Conservation (phyloP, 2,329 filamentous ascomycete genomes). For the Fusarium pseudocircinatum region DNA sequence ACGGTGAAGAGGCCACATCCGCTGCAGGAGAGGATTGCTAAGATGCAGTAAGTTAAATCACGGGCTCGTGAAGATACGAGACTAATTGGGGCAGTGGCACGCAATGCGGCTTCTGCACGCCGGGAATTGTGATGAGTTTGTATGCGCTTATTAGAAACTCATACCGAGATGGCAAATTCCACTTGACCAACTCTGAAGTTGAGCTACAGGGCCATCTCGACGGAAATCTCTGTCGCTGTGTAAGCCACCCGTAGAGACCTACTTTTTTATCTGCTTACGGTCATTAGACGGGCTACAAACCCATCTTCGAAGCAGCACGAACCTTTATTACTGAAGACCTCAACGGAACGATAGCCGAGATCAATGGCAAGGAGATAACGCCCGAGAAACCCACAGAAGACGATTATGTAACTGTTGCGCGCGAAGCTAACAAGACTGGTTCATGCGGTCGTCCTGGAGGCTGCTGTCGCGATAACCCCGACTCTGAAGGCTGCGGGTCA, state of each 20-base stretch:
- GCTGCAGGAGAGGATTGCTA: neutral
- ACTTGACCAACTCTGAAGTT: neutral
- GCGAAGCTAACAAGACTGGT: neutral
- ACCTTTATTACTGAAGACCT: slow-evolving; percentile 1
- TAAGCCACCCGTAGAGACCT: accelerated
- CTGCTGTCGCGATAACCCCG: neutral
- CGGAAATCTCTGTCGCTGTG: neutral
- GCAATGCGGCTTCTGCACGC: neutral
- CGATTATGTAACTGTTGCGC: neutral
- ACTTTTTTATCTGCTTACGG: accelerated
- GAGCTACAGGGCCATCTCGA: neutral
- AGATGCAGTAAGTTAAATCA: neutral
- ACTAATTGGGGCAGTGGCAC: neutral
- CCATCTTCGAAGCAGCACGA: slow-evolving; percentile 1
- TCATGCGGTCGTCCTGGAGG: neutral
- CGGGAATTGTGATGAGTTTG: neutral
- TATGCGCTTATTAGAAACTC: neutral
- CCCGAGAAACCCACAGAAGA: neutral
- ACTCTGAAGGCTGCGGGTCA: neutral
- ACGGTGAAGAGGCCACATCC: neutral
- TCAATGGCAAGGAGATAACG: neutral
- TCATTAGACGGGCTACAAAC: neutral
- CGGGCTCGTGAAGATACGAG: accelerated
- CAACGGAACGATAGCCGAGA: neutral
- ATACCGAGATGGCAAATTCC: neutral